These are phyloP conservation scores for Pythium oligandrum DNA, from an alignment of 352 stramenopile species.

Conservation along the genomic window DNA sequence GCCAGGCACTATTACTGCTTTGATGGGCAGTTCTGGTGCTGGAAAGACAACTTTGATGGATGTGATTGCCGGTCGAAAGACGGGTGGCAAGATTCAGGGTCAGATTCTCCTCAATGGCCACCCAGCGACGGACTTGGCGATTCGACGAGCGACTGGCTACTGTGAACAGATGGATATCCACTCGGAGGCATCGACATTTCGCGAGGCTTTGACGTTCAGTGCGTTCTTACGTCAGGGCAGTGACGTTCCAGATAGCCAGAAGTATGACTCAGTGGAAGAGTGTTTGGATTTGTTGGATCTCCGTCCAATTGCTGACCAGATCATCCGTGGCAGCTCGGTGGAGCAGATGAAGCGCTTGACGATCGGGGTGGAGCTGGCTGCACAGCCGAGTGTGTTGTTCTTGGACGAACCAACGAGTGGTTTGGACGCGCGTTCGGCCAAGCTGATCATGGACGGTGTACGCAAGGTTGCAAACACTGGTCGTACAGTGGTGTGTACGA, in stretches of 20 bases:
- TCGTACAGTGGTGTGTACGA: too few relatives aligned
- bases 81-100: neutral
- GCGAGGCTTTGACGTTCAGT: too few relatives aligned
- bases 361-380: constrained; percentile 86
- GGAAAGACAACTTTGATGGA: neutral
- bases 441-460: constrained; percentile 77
- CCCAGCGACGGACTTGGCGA: constrained; percentile 2
- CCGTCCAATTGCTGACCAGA: constrained; percentile 14
- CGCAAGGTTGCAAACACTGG: too few relatives aligned
- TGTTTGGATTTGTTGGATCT: too few relatives aligned
- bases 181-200: too few relatives aligned
- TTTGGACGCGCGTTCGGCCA: constrained; percentile 42
- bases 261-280: too few relatives aligned
- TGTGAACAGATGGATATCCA: too few relatives aligned
- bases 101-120: constrained; percentile 1
- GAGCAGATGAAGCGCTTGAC: constrained; percentile 43
- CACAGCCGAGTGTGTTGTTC: constrained; percentile 74
- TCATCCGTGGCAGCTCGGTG: constrained; percentile 32
- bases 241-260: too few relatives aligned
- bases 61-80: too few relatives aligned
- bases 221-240: too few relatives aligned
- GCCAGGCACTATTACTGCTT: constrained; percentile 12
- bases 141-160: too few relatives aligned
- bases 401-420: constrained; percentile 55
- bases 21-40: constrained; percentile 6